phyloP scores from a whole-genome alignment of 805 yeast species.

The Starmerella bombi region DNA sequence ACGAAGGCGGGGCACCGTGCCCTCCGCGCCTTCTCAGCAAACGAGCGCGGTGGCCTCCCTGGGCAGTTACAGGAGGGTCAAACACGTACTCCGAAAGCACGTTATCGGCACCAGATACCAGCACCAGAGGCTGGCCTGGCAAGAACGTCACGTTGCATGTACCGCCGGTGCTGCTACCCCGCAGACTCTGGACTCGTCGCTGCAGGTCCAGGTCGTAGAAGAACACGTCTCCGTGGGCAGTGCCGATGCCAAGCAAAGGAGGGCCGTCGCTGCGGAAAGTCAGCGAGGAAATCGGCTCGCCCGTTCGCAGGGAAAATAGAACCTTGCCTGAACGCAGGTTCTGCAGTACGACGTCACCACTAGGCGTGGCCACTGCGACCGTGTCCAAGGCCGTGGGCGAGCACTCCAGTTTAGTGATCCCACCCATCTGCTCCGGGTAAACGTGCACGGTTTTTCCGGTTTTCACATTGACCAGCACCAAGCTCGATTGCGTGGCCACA shows the following conservation, averaged over 20 bases:
- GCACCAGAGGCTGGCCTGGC: slow-evolving; percentile 81
- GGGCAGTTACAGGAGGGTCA: slow-evolving; percentile 69
- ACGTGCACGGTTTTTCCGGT: slow-evolving; percentile 60
- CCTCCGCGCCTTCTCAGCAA: slow-evolving; percentile 90
- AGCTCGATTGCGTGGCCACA: slow-evolving; percentile 55
- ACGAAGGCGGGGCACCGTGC: slow-evolving; percentile 81
- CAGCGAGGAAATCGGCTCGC: slow-evolving; percentile 38
- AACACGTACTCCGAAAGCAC: slow-evolving; percentile 79
- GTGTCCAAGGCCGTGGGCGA: slow-evolving; percentile 76
- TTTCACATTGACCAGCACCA: slow-evolving; percentile 58
- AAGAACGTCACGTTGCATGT: slow-evolving; percentile 59
- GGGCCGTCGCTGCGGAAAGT: slow-evolving; percentile 87
- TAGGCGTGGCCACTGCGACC: slow-evolving; percentile 59
- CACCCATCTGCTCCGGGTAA: slow-evolving; percentile 37
- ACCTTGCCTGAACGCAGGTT: slow-evolving; percentile 53
- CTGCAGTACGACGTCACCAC: slow-evolving; percentile 53
- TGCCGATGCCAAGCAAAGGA: slow-evolving; percentile 68
- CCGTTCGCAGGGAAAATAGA: slow-evolving; percentile 35
- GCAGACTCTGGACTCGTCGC: slow-evolving; percentile 60
- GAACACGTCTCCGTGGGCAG: slow-evolving; percentile 65
- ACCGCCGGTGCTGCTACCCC: slow-evolving; percentile 62
- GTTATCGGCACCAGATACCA: slow-evolving; percentile 87
- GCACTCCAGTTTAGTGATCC: slow-evolving; percentile 55
- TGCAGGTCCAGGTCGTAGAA: slow-evolving; percentile 70
- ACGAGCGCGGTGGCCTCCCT: slow-evolving; percentile 57